Conservation (phyloP, 345 rosid genomes). For the Lagerstroemia speciosa region DNA sequence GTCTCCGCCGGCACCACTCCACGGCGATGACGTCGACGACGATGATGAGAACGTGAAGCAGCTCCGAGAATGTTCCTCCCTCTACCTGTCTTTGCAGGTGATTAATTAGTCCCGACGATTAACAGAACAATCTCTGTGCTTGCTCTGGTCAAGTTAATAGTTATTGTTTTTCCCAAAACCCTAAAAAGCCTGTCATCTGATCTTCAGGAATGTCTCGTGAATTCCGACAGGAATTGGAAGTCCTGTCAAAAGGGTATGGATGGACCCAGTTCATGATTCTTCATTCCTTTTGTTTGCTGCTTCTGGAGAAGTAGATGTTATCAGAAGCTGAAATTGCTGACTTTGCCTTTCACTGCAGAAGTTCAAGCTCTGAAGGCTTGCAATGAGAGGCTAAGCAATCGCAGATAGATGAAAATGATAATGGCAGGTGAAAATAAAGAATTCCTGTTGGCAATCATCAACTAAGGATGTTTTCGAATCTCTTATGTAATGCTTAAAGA, state of each 20-base stretch:
- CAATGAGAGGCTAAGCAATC: constrained; percentile 31
- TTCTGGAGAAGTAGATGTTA: background rate
- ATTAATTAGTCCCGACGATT: constrained; percentile 1
- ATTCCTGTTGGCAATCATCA: background rate
- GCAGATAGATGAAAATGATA: constrained; percentile 20
- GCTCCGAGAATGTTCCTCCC: constrained; percentile 65
- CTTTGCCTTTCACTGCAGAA: constrained; percentile 14
- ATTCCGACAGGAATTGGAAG: constrained; percentile 71
- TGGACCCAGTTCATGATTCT: background rate
- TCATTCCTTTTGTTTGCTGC: constrained; percentile 1
- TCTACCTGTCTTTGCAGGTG: constrained; percentile 68
- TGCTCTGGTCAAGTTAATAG: background rate
- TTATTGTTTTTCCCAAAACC: constrained; percentile 4
- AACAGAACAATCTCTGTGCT: background rate
- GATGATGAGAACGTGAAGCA: constrained; percentile 90
- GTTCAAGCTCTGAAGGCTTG: constrained; percentile 62
- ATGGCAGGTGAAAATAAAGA: background rate
- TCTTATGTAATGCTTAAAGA: too few relatives aligned
- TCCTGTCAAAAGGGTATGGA: constrained; percentile 66
- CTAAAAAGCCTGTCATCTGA: constrained; percentile 6
- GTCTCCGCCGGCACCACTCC: constrained; percentile 20
- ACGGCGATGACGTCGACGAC: constrained; percentile 61
- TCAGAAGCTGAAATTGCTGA: background rate
- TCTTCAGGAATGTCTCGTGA: constrained; percentile 67
- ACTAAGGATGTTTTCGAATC: too few relatives aligned